Percentiles rank a stretch among this genome's conserved stretches.
These are phyloP conservation scores for Leccinum disarticulatum DNA, from an alignment of 768 basidiomycete genomes.

Conservation along the genomic window DNA sequence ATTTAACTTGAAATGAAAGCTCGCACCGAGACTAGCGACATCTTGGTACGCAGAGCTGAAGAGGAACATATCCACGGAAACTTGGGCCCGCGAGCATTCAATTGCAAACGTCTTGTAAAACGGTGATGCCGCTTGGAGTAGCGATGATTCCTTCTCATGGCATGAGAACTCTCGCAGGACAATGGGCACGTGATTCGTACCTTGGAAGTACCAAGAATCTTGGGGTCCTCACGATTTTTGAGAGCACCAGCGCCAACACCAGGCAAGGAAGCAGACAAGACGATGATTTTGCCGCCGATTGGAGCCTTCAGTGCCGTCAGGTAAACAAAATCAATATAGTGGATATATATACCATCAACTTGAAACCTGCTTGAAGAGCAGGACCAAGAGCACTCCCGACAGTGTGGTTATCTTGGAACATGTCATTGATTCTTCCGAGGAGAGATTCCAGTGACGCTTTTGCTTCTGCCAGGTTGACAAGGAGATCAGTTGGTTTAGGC, in stretches of 20 bases:
- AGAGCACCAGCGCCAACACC: conserved; percentile 86
- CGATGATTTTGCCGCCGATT: conserved; percentile 93
- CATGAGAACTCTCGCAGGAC: conserved; percentile 2
- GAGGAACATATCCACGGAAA: conserved; percentile 99
- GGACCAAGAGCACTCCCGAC: conserved; percentile 94
- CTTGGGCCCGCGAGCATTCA: conserved; percentile 95
- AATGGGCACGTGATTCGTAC: conserved; percentile 35
- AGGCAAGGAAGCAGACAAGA: conserved; percentile 82
- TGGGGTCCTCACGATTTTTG: conserved; percentile 96
- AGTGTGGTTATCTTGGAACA: conserved; percentile 96
- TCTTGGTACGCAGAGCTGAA: conserved; percentile 94
- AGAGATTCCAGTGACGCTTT: conserved; percentile 78
- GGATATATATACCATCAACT: conserved; percentile 69
- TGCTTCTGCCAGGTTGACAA: conserved; percentile 89
- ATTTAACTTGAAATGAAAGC: neutral
- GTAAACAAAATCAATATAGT: neutral
- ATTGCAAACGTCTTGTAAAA: conserved; percentile 99
- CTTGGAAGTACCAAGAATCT: conserved; percentile 92
- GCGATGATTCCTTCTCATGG: conserved; percentile 69
- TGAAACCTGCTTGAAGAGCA: conserved; percentile 93
- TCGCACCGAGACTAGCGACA: conserved; percentile 83
- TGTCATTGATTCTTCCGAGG: conserved; percentile 82
- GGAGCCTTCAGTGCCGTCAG: conserved; percentile 52
- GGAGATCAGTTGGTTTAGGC: conserved; percentile 94
- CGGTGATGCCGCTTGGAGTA: conserved; percentile 89